Evolutionary conservation across 2,329 filamentous ascomycete species (phyloP), one percentile per base, ranked within the genome.

Genomic region (Herpotrichia juniperi): DNA sequence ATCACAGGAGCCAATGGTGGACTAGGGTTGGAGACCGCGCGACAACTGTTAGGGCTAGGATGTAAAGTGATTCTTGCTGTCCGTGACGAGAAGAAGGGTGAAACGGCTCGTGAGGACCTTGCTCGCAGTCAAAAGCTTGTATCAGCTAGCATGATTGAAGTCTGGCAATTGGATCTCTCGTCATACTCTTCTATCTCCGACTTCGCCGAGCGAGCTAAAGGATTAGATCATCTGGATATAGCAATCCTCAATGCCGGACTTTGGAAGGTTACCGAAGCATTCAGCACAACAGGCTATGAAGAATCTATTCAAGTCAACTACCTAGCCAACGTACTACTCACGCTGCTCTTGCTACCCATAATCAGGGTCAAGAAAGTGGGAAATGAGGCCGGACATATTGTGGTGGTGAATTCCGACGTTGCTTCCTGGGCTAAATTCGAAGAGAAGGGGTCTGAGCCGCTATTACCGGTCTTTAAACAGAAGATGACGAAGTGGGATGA

Each of bases 261-360:
- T 0, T 42, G 42, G 0, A 54, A 54, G 1, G 10, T 54, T 0
- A 22, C 53, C 0, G 68, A 69, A 14, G 32, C 49, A 1, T 50
- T 22, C 12, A 46, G 53, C 1, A 30, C 34, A 3, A 69, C 66
- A 48, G 58, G 67, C 42, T 56, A 67, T 46, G 71, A 75, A 48
- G 51, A 56, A 48, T 79, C 72, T 0, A 55, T 86, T 11, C 82
- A 86, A 62, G 78, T 84, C 49, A 85, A 86, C 60, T 74, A 79
- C 3, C 67, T 86, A 5, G 81, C 81, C 1, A 86, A 82, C 0
- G 72, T 76, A 7, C 69, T 84, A 2, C 66, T 87, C 5, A 78
- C 76, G 0, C 45, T 84, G 3, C 66, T 84, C 2, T 68, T 86
- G 19, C 67, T 74, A 1, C 72, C 72, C 2, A 56, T 56, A 6